Base-by-base conservation (phyloP, 306 rosid genomes). In the Vigna hirtella region DNA sequence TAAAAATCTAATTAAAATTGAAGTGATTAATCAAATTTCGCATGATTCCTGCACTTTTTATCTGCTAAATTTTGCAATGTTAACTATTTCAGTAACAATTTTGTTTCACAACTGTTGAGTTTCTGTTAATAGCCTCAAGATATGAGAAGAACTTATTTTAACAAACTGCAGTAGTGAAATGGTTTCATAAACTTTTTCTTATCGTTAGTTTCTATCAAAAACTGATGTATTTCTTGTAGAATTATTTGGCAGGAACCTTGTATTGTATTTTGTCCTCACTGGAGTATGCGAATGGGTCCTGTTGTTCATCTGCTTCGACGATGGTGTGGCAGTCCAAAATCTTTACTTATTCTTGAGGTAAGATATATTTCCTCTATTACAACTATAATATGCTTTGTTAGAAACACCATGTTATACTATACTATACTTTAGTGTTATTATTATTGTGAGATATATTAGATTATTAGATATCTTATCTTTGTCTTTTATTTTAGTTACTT, bases 271-370 rank as follows among this genome's bases (percentile, higher is more conserved):
- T 84, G 88, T 83, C 93, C 95, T 68, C 96, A 90, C 77, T 90
- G 96, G 97, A 90, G 86, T 84, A 80, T 94, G 74, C 94, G 98
- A 66, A 86, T 94, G 61, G 98, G 98, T 77, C 97, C 96, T 15
- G 85, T 73, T 82, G 93, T 94, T 85, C 94, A 88, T 76, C 86
- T 94, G 65, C 97, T 94, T 78, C 92, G 26, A 10, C 88, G 85
- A 14, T 94, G 98, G 98, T 77, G 86, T 66, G 89, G 92, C 67
- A 87, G 92, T 86, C 88, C 86, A 32, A 89, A 88, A 53, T 94
- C 96, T 49, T 81, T 94, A 70, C 97, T 94, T 81, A 86, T 94
- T 73, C 90, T 92, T 59, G 96, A 92, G 97, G 97, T 92, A 66
- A 77, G 48, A 8, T 81, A 40, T 42, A 20, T 66, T 61, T 57